These are phyloP conservation scores for Microbotryum scabiosae DNA, from an alignment of 1,284 basidiomycete species.

Conservation along the genomic window DNA sequence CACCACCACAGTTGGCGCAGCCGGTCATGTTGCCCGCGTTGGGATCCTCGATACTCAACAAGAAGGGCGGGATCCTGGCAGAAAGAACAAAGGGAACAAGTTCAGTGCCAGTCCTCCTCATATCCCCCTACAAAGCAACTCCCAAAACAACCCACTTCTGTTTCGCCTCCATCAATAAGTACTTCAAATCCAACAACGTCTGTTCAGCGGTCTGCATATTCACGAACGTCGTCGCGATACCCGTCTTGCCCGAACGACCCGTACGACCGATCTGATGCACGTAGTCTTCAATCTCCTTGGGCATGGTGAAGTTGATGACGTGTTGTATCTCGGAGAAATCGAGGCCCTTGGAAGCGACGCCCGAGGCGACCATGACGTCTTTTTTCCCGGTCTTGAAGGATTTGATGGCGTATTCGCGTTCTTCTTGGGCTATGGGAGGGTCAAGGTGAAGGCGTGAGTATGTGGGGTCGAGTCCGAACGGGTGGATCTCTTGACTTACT, in stretches of 20 bases:
- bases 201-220: slow-evolving; percentile 96
- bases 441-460: neutral
- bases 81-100: slow-evolving; percentile 2
- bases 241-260: slow-evolving; percentile 93
- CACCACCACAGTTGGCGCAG: slow-evolving; percentile 93
- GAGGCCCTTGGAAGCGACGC: slow-evolving; percentile 93
- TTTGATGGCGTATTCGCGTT: slow-evolving; percentile 96
- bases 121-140: neutral
- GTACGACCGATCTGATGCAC: slow-evolving; percentile 98
- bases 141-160: slow-evolving; percentile 63
- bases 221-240: slow-evolving; percentile 99
- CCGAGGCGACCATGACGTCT: slow-evolving; percentile 98
- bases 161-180: slow-evolving; percentile 91
- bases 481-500: slow-evolving; percentile 47
- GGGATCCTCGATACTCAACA: slow-evolving; percentile 85
- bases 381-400: slow-evolving; percentile 94
- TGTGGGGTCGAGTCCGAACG: neutral
- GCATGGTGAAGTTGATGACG: slow-evolving; percentile 97
- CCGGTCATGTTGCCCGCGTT: slow-evolving; percentile 71
- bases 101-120: neutral
- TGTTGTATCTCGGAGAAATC: slow-evolving; percentile 98
- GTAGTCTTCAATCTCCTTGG: slow-evolving; percentile 94
- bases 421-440: slow-evolving; percentile 72
- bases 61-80: slow-evolving; percentile 84
- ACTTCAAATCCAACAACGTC: slow-evolving; percentile 92